Evolutionary conservation across 2,329 filamentous ascomycete species (phyloP), one percentile per base, ranked within the genome.

Genomic region (Fusarium vanettenii): DNA sequence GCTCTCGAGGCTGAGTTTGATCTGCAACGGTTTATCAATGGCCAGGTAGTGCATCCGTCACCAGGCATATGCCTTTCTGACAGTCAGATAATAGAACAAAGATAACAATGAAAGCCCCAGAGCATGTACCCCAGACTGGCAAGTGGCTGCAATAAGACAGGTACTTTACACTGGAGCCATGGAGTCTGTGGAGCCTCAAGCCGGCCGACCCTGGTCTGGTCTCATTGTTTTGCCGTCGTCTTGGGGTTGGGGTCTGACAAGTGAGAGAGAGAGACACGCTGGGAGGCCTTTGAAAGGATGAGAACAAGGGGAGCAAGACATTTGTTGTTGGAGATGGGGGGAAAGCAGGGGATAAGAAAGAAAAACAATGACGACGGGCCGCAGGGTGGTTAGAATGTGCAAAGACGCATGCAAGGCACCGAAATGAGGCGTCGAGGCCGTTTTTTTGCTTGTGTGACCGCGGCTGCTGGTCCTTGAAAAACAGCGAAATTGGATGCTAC

Each of bases 61-160:
- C 70, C 50, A 69, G 64, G 60, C 16, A 39, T n/a, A 35, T 13
- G 10, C 22, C 35, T n/a, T n/a, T 35, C 57, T 33, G n/a, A 59
- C 35, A 10, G 52, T 66, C 60, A 70, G 55, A 55, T 39, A 35
- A 39, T 70, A 45, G 66, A 11, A 31, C 33, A 37, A 37, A 37
- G 56, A 62, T 43, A 48, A 55, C 64, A 69, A 59, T 52, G 57
- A 68, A 66, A 60, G 60, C 55, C 48, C 64, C 27, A 37, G 50
- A 64, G 48, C 65, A 71, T 70, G 64, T 73, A 77, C 76, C 76
- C 76, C 73, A 72, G 76, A 78, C 73, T 69, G 63, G n/a, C 11
- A 55, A 31, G 74, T 74, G 70, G 70, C 74, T 71, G 69, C 55
- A 65, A 66, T 66, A 68, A 55, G 64, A 61, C 60, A 55, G 13